Evolutionary conservation across 129 eudicot genomes (phyloP), one percentile per base, ranked within the genome.

Genomic region (Tagetes patula): DNA sequence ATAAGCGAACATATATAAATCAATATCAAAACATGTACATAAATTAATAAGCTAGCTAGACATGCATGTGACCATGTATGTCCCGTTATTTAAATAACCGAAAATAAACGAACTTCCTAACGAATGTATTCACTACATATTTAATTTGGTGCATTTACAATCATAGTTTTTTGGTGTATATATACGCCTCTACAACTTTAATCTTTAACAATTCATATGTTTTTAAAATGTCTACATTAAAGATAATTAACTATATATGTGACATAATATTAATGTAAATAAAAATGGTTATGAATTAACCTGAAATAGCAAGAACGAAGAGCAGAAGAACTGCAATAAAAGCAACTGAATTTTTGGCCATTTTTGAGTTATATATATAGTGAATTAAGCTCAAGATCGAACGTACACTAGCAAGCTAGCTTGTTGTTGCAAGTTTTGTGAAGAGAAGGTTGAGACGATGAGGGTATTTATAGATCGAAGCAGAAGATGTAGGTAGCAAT

Each of bases 281-380:
- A 20, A 72, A 30, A 34, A 64, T 50, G 42, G 37, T 37, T 50
- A 36, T 10, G 8, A 2, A 75, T 10, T 7, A 2, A 75, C 73
- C 79, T 75, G 79, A 75, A 54, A 65, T 66, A 13, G 72, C 79
- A 38, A 65, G 71, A 75, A 75, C 7, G 3, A 52, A 50, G 38
- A 75, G 65, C 10, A 74, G 33, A 13, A 39, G 33, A 11, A 41
- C 38, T 40, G 72, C 71, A 33, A 49, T 11, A 58, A 61, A 48
- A 47, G 20, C 38, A 45, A 63, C 62, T 30, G 53, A 65, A 40
- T 1, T 39, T 65, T 31, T 40, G 10, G 30, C 46, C 79, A 75
- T 75, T 65, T 75, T 75, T 40, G 13, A 5, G 32, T 36, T 64
- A 43, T 20, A 20, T 20, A 20, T 20, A 20, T 20, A 20, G 27